Evolutionary conservation across 306 rosid genomes (phyloP), one percentile per base, ranked within the genome.

Genomic region (Rosa multiflora): DNA sequence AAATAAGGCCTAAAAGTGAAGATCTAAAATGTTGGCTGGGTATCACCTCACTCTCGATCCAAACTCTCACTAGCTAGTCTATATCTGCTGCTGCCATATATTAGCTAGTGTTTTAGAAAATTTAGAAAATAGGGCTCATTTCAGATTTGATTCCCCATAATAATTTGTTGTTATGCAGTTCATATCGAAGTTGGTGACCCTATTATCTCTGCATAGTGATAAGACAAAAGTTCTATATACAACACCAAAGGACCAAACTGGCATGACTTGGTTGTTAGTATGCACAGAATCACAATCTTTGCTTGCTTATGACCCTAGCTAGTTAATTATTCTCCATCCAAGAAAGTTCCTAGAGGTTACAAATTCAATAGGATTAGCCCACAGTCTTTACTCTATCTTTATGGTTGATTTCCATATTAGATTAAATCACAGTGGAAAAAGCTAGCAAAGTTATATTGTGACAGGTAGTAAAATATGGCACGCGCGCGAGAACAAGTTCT

Each of bases 201-300:
- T 17, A 15, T 72, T 76, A 75, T 77, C 72, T 47, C 44, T 49
- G 67, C 63, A 1, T 39, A 46, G 18, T 23, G 44, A 63, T 46
- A 78, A 67, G 72, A 73, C 79, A 68, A 73, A 71, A 73, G 4
- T 15, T 6, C 37, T 6, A 14, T 58, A 29, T 29, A 75, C 8
- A 53, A 26, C 73, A 73, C 58, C 76, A 62, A 76, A 37, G 79
- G 76, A 74, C 43, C 51, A 72, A 42, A 80, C 84, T 79, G 85
- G 83, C 77, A 77, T 75, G 85, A 80, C 82, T 83, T 80, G 88
- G 90, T 88, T 58, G 49, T n/a, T 79, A 68, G 47, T 44, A 18
- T 67, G 32, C 76, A 59, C 23, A 63, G 76, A 70, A 18, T 53
- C 13, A 26, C 15, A 43, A 39, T 15, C 9, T 56, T 23, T 42